Conservation (phyloP, 495 filamentous ascomycete species). For the Penicillium robsamsonii region DNA sequence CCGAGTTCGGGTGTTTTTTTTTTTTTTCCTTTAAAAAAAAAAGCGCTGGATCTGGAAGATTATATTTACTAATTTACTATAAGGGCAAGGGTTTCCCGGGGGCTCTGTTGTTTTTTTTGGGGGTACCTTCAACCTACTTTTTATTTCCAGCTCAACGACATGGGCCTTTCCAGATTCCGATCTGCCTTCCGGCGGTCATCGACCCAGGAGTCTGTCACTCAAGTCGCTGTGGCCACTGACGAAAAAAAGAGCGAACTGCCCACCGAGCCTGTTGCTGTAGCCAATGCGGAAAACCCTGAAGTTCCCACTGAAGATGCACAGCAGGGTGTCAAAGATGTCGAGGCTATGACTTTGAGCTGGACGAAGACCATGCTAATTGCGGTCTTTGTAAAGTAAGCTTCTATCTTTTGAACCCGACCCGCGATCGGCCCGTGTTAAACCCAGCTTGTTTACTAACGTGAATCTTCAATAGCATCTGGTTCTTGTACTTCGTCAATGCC, state of each 20-base stretch:
- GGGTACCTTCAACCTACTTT: not conserved
- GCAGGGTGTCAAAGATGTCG: conserved; percentile 43
- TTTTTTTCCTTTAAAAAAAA: not conserved
- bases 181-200: conserved; percentile 14
- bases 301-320: conserved; percentile 28
- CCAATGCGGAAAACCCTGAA: conserved; percentile 2
- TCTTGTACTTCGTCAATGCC: conserved; percentile 48
- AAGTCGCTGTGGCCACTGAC: not conserved
- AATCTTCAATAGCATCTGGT: conserved; percentile 39
- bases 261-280: conserved; percentile 2
- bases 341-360: conserved; percentile 47
- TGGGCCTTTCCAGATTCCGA: conserved; percentile 13
- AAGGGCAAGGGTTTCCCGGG: not conserved
- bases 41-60: not conserved
- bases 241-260: conserved; percentile 10
- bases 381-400: conserved; percentile 40
- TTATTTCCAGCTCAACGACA: not conserved
- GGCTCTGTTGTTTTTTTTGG: conserved; percentile 2
- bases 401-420: not conserved
- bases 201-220: conserved; percentile 10
- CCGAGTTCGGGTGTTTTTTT: conserved; percentile 8
- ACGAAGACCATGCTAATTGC: conserved; percentile 35
- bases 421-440: not conserved
- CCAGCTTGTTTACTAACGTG: conserved; percentile 1
- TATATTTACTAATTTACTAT: conserved; percentile 1